Conservation (phyloP, 2,329 filamentous ascomycete genomes). For the Lachnum nothofagi region DNA sequence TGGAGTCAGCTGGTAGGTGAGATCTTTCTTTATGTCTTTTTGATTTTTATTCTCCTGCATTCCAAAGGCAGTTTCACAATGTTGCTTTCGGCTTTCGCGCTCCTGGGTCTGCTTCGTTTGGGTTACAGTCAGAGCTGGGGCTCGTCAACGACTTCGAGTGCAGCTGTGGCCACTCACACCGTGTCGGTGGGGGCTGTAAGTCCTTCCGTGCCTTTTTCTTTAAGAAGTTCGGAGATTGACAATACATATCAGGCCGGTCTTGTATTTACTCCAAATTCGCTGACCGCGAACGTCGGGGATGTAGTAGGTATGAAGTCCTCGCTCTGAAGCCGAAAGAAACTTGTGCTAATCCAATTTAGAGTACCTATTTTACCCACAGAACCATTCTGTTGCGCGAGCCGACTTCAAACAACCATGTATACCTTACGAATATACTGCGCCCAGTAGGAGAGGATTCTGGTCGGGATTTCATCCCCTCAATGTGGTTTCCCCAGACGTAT, state of each 20-base stretch:
- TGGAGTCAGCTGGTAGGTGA: neutral
- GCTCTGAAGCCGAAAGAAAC: neutral
- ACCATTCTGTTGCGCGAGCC: conserved; percentile 58
- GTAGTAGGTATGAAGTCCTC: conserved; percentile 17
- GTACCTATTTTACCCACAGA: conserved; percentile 58
- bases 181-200: conserved; percentile 5
- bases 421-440: conserved; percentile 50
- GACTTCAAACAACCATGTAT: conserved; percentile 55
- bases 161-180: conserved; percentile 1
- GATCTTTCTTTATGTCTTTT: neutral
- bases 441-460: conserved; percentile 48
- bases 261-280: conserved; percentile 18
- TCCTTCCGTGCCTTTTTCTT: neutral
- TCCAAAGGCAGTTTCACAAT: neutral
- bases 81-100: neutral
- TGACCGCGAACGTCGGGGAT: conserved; percentile 23
- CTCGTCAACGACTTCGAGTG: conserved; percentile 1
- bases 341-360: conserved; percentile 16
- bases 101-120: neutral
- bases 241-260: conserved; percentile 11
- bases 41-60: neutral
- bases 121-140: neutral
- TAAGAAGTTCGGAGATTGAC: neutral
- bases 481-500: conserved; percentile 38
- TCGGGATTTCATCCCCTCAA: conserved; percentile 45